Conservation (phyloP, 164 flowering plant species). For the Warburgia ugandensis region DNA sequence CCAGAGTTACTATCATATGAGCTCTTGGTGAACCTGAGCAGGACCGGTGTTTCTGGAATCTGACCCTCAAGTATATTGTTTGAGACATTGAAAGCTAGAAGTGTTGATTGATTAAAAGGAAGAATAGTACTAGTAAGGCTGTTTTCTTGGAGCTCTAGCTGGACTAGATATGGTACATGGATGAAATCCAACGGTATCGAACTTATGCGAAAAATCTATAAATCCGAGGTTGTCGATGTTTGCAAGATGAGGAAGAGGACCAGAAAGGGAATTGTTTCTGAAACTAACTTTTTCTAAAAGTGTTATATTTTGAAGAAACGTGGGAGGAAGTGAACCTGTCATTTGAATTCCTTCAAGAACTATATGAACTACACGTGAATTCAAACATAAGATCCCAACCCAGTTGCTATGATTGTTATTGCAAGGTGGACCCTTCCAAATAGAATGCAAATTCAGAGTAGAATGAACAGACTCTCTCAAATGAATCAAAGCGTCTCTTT, state of each 20-base stretch:
- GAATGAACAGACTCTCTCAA: constrained; percentile 11
- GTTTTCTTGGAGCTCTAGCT: constrained; percentile 13
- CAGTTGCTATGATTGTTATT: constrained; percentile 5
- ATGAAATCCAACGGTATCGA: constrained; percentile 9
- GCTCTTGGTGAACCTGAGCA: constrained; percentile 29
- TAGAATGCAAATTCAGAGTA: constrained; percentile 8
- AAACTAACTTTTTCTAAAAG: constrained; percentile 9
- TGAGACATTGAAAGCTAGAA: constrained; percentile 11
- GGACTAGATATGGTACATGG: constrained; percentile 1
- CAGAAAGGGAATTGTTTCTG: constrained; percentile 11
- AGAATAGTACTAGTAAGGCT: constrained; percentile 7
- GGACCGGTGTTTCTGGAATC: constrained; percentile 17
- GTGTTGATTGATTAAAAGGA: constrained; percentile 11
- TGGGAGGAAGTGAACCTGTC: constrained; percentile 11
- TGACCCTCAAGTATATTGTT: constrained; percentile 11
- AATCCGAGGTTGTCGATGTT: constrained; percentile 2
- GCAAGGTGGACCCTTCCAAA: constrained; percentile 17
- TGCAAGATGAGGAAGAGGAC: constrained; percentile 10
- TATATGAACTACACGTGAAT: constrained; percentile 9
- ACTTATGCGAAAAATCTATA: constrained; percentile 8
- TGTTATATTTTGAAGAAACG: constrained; percentile 4
- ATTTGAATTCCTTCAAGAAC: constrained; percentile 14
- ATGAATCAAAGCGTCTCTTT: constrained; percentile 11
- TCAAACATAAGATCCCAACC: constrained; percentile 11
- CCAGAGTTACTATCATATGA: constrained; percentile 33